Evolutionary conservation across 2,329 filamentous ascomycete genomes (phyloP).

Genomic region (Calonectria pseudoreteaudii): DNA sequence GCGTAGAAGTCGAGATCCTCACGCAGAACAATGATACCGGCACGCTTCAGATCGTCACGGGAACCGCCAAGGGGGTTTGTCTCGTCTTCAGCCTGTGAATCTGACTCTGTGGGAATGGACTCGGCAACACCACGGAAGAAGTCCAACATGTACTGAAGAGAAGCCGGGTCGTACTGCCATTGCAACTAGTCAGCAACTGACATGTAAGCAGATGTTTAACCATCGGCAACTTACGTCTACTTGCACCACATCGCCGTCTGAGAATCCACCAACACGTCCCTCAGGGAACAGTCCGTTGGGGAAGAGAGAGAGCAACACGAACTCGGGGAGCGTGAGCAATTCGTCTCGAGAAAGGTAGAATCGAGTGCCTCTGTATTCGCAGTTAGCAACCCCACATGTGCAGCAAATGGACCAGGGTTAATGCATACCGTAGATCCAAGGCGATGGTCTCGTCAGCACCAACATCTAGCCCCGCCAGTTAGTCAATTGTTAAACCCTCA

Average conservation of each 20-base stretch:
- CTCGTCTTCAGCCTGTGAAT: slow-evolving; percentile 69
- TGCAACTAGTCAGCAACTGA: slow-evolving; percentile 15
- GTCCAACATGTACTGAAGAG: slow-evolving; percentile 98
- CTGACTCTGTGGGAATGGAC: slow-evolving; percentile 84
- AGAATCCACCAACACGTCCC: slow-evolving; percentile 92
- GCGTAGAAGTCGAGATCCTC: slow-evolving; percentile 98
- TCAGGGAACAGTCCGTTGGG: slow-evolving; percentile 98
- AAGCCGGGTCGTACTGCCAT: slow-evolving; percentile 90
- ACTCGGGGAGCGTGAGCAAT: slow-evolving; percentile 93
- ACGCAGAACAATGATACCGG: slow-evolving; percentile 95
- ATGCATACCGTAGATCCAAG: slow-evolving; percentile 86
- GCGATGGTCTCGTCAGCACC: slow-evolving; percentile 94
- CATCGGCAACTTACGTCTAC: slow-evolving; percentile 82
- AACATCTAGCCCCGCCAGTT: slow-evolving; percentile 66
- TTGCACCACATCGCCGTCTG: slow-evolving; percentile 93
- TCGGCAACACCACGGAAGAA: slow-evolving; percentile 97
- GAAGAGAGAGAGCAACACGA: slow-evolving; percentile 96
- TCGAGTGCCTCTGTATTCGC: slow-evolving; percentile 78
- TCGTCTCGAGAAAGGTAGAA: slow-evolving; percentile 97
- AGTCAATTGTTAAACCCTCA: slow-evolving; percentile 4
- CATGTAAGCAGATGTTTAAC: not conserved
- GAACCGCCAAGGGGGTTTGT: slow-evolving; percentile 72
- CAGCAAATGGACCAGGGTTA: not conserved
- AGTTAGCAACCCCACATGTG: slow-evolving; percentile 39
- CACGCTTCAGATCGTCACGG: slow-evolving; percentile 86